These are phyloP conservation scores for Pholiota microspora DNA, from an alignment of 768 basidiomycete genomes.

Conservation along the genomic window DNA sequence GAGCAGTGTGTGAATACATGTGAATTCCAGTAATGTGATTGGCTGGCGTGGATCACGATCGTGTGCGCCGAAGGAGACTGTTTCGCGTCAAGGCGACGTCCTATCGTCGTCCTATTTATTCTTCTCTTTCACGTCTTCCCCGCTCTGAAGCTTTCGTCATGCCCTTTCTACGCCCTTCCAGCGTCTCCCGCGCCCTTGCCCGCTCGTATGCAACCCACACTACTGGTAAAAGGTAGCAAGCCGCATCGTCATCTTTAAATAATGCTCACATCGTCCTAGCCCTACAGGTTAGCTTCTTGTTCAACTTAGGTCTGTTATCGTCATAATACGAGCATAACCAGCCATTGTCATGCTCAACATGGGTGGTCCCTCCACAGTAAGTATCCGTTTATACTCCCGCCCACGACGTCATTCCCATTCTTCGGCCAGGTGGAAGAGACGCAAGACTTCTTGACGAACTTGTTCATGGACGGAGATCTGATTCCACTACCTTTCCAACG, in stretches of 20 bases:
- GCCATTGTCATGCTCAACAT: conserved; percentile 98
- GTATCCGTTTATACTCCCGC: conserved; percentile 22
- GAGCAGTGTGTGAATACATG: conserved; percentile 11
- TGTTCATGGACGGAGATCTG: conserved; percentile 91
- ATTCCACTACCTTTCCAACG: conserved; percentile 95
- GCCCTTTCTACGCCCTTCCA: conserved; percentile 15
- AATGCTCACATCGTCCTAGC: conserved; percentile 31
- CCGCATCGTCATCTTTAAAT: conserved; percentile 5
- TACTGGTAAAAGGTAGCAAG: conserved; percentile 25
- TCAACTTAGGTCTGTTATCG: conserved; percentile 8
- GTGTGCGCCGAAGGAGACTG: background rate
- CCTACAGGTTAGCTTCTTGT: conserved; percentile 52
- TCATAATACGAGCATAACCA: conserved; percentile 22
- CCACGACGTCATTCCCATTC: conserved; percentile 7
- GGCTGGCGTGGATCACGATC: conserved; percentile 10
- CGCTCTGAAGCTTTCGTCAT: conserved; percentile 16
- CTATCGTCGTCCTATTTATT: conserved; percentile 10
- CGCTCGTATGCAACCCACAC: conserved; percentile 24
- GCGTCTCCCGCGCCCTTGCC: conserved; percentile 19
- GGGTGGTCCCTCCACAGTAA: conserved; percentile 93
- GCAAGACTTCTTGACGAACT: conserved; percentile 85
- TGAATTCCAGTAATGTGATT: conserved; percentile 14
- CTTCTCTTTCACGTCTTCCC: conserved; percentile 5
- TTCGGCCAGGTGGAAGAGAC: conserved; percentile 79
- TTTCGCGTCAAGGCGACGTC: conserved; percentile 1